Percentiles rank a stretch among this genome's conserved stretches.
Evolutionary conservation across 73 alveolate species (phyloP).

Genomic region (Paramecium tetraurelia): DNA sequence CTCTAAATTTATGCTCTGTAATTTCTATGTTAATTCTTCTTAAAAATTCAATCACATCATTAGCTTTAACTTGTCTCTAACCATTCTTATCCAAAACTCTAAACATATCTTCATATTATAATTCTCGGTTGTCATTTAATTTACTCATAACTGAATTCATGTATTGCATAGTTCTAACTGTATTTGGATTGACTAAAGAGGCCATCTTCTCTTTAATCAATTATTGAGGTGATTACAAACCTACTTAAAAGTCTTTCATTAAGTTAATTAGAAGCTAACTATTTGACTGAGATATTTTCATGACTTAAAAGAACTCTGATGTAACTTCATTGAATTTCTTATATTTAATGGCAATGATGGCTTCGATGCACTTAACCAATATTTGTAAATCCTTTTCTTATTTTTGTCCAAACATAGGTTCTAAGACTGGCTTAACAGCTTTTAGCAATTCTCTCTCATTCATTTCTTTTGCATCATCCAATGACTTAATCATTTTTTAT

Average conservation of each 20-base stretch:
- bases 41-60: not conserved
- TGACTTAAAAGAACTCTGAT: not conserved
- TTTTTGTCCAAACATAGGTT: not conserved
- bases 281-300: not conserved
- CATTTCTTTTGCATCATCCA: not conserved
- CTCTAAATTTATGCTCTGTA: constrained; percentile 22
- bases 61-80: not conserved
- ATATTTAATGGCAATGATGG: not conserved
- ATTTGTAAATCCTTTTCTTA: constrained; percentile 1
- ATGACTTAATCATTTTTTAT: not conserved
- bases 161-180: constrained; percentile 8
- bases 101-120: constrained; percentile 37
- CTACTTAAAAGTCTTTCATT: not conserved
- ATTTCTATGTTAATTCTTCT: constrained; percentile 36
- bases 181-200: constrained; percentile 7
- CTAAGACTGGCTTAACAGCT: not conserved
- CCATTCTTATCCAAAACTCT: constrained; percentile 21
- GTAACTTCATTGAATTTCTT: not conserved
- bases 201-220: constrained; percentile 14
- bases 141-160: not conserved
- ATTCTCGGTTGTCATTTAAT: constrained; percentile 13
- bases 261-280: not conserved
- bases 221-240: not conserved
- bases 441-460: constrained; percentile 16
- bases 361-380: not conserved